A percentile compares a stretch with the other conserved stretches of the same genome.
These are phyloP conservation scores for Pyracantha coccinea DNA, from an alignment of 331 rosid genomes.

Conservation along the genomic window DNA sequence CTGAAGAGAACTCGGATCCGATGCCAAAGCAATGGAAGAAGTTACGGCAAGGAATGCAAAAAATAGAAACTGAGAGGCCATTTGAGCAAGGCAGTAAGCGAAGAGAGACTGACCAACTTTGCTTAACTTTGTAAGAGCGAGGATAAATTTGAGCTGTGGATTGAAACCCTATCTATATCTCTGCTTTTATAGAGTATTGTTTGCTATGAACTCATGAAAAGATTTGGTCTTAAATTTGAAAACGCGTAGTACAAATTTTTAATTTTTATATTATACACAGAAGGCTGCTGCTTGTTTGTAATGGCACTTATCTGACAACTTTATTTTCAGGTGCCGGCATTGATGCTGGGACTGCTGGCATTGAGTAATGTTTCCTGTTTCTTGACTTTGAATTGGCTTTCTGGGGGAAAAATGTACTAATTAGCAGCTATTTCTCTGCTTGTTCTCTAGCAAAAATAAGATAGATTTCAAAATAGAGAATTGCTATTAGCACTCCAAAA, in stretches of 20 bases:
- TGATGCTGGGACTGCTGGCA: background rate
- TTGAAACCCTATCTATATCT: background rate
- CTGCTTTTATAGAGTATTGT: background rate
- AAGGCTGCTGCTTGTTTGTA: background rate
- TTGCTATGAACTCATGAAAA: background rate
- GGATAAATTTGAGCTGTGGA: background rate
- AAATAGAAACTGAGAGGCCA: background rate
- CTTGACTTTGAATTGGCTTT: background rate
- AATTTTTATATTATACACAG: background rate
- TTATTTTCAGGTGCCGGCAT: background rate
- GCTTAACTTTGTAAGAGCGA: background rate
- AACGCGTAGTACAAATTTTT: background rate
- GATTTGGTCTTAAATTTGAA: background rate
- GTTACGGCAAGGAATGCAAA: background rate
- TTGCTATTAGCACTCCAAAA: no score
- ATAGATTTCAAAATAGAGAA: no score
- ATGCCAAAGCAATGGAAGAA: conserved; percentile 11
- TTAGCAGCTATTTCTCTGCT: no score
- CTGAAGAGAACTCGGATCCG: conserved; percentile 25
- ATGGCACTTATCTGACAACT: background rate
- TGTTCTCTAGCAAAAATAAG: no score
- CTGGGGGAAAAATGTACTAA: no score
- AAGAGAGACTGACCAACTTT: no score
- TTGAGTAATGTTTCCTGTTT: background rate
- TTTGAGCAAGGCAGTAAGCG: background rate